Evolutionary conservation across 2,329 filamentous ascomycete species (phyloP).

Genomic region (Penicillium sp.): DNA sequence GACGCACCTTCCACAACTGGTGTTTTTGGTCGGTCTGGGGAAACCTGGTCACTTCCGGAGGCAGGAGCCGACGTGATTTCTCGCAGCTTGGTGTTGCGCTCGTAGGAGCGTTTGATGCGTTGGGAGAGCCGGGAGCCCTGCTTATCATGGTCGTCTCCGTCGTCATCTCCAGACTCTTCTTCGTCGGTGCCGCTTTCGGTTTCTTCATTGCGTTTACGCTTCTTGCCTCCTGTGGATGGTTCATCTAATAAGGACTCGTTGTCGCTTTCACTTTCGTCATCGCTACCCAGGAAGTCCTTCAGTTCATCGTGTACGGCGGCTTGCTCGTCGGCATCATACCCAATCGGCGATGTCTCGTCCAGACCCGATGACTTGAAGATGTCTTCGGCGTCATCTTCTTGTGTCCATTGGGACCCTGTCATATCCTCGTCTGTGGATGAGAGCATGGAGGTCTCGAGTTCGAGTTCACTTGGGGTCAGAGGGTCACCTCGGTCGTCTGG

Average conservation of each 20-base stretch:
- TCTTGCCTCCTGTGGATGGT: slow-evolving; percentile 27
- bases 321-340: slow-evolving; percentile 64
- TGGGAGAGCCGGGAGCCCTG: slow-evolving; percentile 39
- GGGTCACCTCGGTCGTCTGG: slow-evolving; percentile 61
- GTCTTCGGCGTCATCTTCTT: slow-evolving; percentile 48
- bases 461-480: slow-evolving; percentile 42
- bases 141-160: slow-evolving; percentile 43
- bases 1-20: slow-evolving; percentile 19
- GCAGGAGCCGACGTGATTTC: slow-evolving; percentile 35
- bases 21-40: not conserved
- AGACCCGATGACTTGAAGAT: slow-evolving; percentile 54
- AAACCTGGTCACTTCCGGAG: slow-evolving; percentile 6
- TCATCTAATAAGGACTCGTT: slow-evolving; percentile 43
- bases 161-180: slow-evolving; percentile 24
- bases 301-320: slow-evolving; percentile 69
- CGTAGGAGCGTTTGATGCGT: slow-evolving; percentile 44
- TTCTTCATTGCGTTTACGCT: slow-evolving; percentile 39
- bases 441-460: slow-evolving; percentile 47
- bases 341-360: slow-evolving; percentile 51
- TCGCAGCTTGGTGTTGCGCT: slow-evolving; percentile 41
- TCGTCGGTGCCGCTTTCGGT: slow-evolving; percentile 25
- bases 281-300: slow-evolving; percentile 64
- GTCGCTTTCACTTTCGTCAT: slow-evolving; percentile 52
- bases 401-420: slow-evolving; percentile 49
- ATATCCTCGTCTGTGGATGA: slow-evolving; percentile 49